Conservation (phyloP, 2,329 filamentous ascomycete genomes). For the Allantophomopsis cytisporea region DNA sequence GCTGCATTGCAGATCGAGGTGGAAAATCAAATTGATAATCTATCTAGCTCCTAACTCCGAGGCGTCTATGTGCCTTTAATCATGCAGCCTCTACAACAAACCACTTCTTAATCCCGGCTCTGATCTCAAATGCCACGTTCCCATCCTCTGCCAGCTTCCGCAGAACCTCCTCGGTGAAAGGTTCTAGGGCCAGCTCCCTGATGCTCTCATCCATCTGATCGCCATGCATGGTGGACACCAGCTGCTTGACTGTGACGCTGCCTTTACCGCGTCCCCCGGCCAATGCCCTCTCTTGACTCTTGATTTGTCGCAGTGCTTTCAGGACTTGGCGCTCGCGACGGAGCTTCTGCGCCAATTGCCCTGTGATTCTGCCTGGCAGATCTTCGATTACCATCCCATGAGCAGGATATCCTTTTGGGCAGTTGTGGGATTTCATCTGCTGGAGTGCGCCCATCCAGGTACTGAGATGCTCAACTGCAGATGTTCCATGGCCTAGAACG, state of each 20-base stretch:
- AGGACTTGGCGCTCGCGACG: slow-evolving; percentile 26
- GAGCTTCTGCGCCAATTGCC: slow-evolving; percentile 22
- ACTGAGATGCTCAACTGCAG: no score
- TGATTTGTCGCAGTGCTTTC: slow-evolving; percentile 15
- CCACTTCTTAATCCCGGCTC: slow-evolving; percentile 23
- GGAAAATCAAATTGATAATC: no score
- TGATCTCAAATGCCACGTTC: slow-evolving; percentile 25
- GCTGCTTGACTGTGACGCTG: slow-evolving; percentile 24
- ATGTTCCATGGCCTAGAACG: no score
- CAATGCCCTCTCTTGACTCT: slow-evolving; percentile 2
- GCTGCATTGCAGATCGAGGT: no score
- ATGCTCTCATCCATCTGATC: slow-evolving; percentile 20
- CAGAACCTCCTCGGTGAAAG: slow-evolving; percentile 27
- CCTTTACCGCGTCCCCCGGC: no score
- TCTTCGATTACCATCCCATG: no score
- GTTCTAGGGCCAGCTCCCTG: slow-evolving; percentile 23
- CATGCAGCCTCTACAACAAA: no score
- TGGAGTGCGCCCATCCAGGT: no score
- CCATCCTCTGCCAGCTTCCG: slow-evolving; percentile 27
- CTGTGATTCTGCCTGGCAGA: no score
- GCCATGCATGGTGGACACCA: slow-evolving; percentile 30
- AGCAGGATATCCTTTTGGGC: slow-evolving; percentile 22
- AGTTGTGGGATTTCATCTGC: slow-evolving; percentile 12
- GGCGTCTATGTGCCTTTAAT: no score
- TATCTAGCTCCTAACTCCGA: no score